A percentile compares a stretch with the other conserved stretches of the same genome.
These are phyloP conservation scores for Phylloboletellus chloephorus DNA, from an alignment of 1,284 basidiomycete genomes.

Conservation along the genomic window DNA sequence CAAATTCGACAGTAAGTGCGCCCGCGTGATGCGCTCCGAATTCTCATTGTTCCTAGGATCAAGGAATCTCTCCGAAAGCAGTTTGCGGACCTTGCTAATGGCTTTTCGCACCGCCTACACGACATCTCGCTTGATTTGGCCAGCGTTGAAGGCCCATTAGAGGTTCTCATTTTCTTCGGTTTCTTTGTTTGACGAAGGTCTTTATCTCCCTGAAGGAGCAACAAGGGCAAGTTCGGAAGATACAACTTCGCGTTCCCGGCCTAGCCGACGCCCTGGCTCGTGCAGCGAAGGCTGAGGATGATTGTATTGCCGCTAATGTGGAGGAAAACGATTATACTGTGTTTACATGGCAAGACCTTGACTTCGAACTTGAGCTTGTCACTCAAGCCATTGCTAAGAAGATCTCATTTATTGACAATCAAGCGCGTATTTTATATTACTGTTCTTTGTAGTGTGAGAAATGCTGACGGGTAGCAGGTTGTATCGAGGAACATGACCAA, in stretches of 20 bases:
- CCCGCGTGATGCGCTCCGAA: background rate
- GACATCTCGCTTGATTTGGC: constrained; percentile 72
- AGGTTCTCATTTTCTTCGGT: constrained; percentile 42
- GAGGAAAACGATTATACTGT: constrained; percentile 98
- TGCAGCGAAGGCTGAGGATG: constrained; percentile 63
- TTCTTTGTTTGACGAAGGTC: constrained; percentile 19
- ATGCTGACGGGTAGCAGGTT: constrained; percentile 50
- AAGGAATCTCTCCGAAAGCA: constrained; percentile 82
- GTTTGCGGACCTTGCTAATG: constrained; percentile 82
- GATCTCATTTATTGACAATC: constrained; percentile 93
- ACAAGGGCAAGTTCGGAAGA: constrained; percentile 45
- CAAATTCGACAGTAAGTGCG: constrained; percentile 78
- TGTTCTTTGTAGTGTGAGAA: background rate
- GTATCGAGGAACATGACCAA: constrained; percentile 90
- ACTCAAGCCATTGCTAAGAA: constrained; percentile 83
- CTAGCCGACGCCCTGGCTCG: constrained; percentile 52
- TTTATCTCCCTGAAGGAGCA: constrained; percentile 40
- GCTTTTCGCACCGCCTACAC: constrained; percentile 72
- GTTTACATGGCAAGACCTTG: constrained; percentile 85
- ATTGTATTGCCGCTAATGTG: constrained; percentile 86
- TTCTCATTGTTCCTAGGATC: constrained; percentile 51
- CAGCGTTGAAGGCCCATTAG: constrained; percentile 71
- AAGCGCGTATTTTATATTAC: constrained; percentile 44
- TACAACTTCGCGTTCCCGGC: constrained; percentile 62
- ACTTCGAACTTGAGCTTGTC: constrained; percentile 85